Evolutionary conservation across 106 monocot species (phyloP).

Genomic region (Acorus calamus): DNA sequence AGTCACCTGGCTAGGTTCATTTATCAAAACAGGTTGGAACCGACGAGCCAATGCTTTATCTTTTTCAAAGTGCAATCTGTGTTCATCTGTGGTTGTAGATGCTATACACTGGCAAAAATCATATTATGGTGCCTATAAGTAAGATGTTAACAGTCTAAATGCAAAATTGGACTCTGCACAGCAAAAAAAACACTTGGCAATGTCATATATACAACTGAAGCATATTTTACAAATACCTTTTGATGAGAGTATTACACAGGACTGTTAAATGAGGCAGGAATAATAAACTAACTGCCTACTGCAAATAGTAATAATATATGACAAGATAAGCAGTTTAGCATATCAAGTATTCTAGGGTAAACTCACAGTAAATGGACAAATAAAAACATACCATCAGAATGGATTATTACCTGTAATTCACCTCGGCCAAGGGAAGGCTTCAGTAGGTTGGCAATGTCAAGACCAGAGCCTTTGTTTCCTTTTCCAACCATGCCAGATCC

Average conservation of each 20-base stretch:
- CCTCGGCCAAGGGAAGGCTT: slow-evolving; percentile 93
- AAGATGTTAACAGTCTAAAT: too few species aligned
- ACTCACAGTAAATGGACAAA: too few species aligned
- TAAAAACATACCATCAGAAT: too few species aligned
- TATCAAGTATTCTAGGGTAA: too few species aligned
- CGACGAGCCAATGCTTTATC: slow-evolving; percentile 91
- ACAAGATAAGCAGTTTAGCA: too few species aligned
- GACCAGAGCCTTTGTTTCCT: slow-evolving; percentile 89
- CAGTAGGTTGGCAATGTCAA: slow-evolving; percentile 85
- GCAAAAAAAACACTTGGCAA: too few species aligned
- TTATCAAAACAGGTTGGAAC: slow-evolving; percentile 77
- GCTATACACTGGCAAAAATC: slow-evolving; percentile 72
- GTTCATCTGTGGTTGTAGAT: slow-evolving; percentile 80
- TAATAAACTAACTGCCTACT: too few species aligned
- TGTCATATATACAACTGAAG: too few species aligned
- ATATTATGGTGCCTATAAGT: background rate
- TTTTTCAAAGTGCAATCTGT: slow-evolving; percentile 76
- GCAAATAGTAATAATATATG: too few species aligned
- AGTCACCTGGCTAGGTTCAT: slow-evolving; percentile 79
- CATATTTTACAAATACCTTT: too few species aligned
- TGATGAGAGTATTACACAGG: too few species aligned
- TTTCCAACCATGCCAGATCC: slow-evolving; percentile 84
- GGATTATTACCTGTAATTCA: slow-evolving; percentile 73
- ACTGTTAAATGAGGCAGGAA: background rate
- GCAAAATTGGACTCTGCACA: too few species aligned